phyloP scores from a whole-genome alignment of 108 stramenopile genomes.

The Schizochytrium sp. region DNA sequence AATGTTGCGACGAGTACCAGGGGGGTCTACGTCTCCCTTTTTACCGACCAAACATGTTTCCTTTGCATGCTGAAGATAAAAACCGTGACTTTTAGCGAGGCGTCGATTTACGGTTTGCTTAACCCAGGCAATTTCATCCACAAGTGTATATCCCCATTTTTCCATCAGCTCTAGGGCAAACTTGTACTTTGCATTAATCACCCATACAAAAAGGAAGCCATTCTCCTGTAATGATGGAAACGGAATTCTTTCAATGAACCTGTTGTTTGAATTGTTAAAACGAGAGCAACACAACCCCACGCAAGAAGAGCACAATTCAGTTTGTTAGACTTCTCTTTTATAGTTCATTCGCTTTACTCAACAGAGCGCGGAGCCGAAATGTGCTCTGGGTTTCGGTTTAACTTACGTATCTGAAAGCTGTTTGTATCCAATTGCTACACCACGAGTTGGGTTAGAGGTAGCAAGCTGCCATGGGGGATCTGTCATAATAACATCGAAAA shows the following conservation, averaged over 20 bases:
- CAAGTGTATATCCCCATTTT: conserved; percentile 51
- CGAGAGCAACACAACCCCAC: no score
- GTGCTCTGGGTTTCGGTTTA: not conserved
- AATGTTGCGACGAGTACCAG: conserved; percentile 38
- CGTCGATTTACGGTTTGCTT: conserved; percentile 49
- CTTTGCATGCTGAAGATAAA: conserved; percentile 49
- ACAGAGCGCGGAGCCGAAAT: not conserved
- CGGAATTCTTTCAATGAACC: conserved; percentile 44
- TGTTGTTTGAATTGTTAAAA: not conserved
- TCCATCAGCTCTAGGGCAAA: conserved; percentile 59
- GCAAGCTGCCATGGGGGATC: conserved; percentile 56
- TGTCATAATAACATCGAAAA: conserved; percentile 54
- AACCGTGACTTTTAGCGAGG: conserved; percentile 50
- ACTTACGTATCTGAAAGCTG: conserved; percentile 59
- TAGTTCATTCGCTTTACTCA: not conserved
- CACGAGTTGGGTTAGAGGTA: conserved; percentile 50
- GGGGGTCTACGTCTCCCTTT: conserved; percentile 10
- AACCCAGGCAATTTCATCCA: conserved; percentile 57
- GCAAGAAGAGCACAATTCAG: not conserved
- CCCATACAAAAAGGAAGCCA: conserved; percentile 56
- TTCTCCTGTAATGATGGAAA: conserved; percentile 52
- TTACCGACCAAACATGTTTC: conserved; percentile 48
- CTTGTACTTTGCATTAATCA: conserved; percentile 57
- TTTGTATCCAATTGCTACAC: conserved; percentile 55
- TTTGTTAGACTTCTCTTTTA: not conserved